Percentiles rank a stretch among this genome's conserved stretches.
phyloP scores from a whole-genome alignment of 1,284 basidiomycete species.

The Spongispora temasekensis region DNA sequence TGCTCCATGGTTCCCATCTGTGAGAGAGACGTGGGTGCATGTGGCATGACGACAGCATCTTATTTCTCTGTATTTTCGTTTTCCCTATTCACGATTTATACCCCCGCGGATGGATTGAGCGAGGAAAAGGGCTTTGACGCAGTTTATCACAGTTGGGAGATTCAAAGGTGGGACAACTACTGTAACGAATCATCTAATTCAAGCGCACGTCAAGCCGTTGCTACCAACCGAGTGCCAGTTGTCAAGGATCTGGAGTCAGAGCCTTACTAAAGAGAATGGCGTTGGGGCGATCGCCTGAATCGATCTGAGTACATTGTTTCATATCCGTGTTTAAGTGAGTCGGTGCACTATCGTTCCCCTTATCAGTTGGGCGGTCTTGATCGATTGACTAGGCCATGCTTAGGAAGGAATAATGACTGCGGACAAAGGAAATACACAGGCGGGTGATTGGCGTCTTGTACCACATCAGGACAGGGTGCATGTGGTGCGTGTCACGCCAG shows the following conservation, averaged over 20 bases:
- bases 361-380: conserved; percentile 3
- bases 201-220: not conserved
- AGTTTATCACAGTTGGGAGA: not conserved
- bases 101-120: conserved; percentile 12
- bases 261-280: not conserved
- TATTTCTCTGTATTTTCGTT: not conserved
- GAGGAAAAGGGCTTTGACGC: not conserved
- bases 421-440: conserved; percentile 1
- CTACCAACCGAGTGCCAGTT: not conserved
- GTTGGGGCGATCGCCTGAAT: conserved; percentile 7
- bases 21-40: not conserved
- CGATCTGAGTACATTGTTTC: conserved; percentile 2
- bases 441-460: not conserved
- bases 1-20: conserved; percentile 11
- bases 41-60: conserved; percentile 21
- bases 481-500: not conserved
- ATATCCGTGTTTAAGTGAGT: not conserved
- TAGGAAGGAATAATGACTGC: not conserved
- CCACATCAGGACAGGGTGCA: not conserved
- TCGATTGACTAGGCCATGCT: not conserved
- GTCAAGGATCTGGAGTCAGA: not conserved
- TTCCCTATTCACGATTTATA: conserved; percentile 2
- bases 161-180: not conserved
- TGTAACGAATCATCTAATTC: not conserved
- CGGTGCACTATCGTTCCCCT: not conserved